phyloP scores from a whole-genome alignment of 306 rosid genomes.

The Luffa aegyptiaca region DNA sequence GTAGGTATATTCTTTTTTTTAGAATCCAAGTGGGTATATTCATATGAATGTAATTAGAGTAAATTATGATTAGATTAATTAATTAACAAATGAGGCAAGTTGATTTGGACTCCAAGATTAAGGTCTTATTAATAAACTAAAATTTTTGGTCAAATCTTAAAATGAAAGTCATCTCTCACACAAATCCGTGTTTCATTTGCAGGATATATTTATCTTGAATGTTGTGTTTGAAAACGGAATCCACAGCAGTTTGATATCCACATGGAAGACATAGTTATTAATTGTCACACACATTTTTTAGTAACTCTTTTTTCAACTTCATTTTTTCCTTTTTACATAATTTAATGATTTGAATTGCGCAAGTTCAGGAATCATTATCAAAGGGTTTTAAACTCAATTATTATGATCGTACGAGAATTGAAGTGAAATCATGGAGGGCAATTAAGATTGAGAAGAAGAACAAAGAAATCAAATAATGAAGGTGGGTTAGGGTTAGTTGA shows the following conservation, averaged over 20 bases:
- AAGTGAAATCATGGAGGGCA: neutral
- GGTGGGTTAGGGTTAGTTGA: neutral
- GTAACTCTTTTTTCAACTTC: neutral
- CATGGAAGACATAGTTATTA: conserved; percentile 6
- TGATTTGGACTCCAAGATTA: neutral
- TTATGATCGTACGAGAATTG: neutral
- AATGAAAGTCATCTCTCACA: neutral
- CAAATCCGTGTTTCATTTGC: neutral
- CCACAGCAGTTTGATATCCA: neutral
- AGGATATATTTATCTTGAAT: neutral
- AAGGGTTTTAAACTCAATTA: too few species aligned
- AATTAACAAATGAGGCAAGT: neutral
- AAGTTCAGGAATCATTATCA: too few species aligned
- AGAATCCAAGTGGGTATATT: neutral
- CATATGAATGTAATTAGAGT: neutral
- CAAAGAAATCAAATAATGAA: neutral
- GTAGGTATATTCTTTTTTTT: neutral
- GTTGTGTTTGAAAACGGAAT: neutral
- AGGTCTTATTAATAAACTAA: neutral
- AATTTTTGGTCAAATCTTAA: neutral
- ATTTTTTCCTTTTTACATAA: too few species aligned
- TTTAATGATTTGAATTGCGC: neutral
- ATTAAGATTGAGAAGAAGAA: neutral
- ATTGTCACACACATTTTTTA: neutral
- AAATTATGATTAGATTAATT: neutral